phyloP scores from a whole-genome alignment of 768 basidiomycete genomes.

The Infundibulicybe gibba region DNA sequence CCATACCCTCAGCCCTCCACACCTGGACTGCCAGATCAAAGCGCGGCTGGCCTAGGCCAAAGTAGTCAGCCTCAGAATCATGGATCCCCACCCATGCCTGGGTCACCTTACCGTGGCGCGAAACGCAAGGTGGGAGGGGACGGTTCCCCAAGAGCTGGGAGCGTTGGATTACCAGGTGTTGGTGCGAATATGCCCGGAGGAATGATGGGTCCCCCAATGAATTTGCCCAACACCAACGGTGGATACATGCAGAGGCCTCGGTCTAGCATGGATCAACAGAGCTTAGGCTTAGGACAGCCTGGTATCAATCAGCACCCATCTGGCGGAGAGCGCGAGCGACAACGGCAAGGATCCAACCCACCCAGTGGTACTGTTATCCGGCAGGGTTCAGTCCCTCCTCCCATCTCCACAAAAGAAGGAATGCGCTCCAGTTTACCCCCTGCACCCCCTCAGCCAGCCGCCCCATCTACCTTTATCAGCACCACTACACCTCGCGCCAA shows the following conservation, averaged over 20 bases:
- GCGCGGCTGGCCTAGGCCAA: neutral
- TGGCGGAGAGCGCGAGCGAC: no score
- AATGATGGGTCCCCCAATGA: constrained; percentile 17
- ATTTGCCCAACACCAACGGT: neutral
- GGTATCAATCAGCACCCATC: no score
- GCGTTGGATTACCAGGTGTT: constrained; percentile 1
- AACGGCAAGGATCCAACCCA: no score
- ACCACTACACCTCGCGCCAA: neutral
- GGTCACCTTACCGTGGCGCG: constrained; percentile 26
- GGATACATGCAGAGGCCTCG: no score
- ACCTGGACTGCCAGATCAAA: neutral
- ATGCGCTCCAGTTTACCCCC: neutral
- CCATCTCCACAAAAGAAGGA: no score
- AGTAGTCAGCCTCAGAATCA: constrained; percentile 5
- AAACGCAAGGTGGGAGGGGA: constrained; percentile 23
- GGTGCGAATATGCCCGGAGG: neutral
- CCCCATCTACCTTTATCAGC: neutral
- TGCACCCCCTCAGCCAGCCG: neutral
- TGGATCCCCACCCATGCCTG: constrained; percentile 5
- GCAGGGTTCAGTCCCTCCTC: no score
- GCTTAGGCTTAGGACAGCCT: neutral
- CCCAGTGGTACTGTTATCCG: no score
- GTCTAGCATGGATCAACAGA: no score
- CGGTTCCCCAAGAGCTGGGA: constrained; percentile 13
- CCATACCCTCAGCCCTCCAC: constrained; percentile 3